Base-by-base conservation (phyloP, 2,329 filamentous ascomycete genomes). In the Alternaria sp. region DNA sequence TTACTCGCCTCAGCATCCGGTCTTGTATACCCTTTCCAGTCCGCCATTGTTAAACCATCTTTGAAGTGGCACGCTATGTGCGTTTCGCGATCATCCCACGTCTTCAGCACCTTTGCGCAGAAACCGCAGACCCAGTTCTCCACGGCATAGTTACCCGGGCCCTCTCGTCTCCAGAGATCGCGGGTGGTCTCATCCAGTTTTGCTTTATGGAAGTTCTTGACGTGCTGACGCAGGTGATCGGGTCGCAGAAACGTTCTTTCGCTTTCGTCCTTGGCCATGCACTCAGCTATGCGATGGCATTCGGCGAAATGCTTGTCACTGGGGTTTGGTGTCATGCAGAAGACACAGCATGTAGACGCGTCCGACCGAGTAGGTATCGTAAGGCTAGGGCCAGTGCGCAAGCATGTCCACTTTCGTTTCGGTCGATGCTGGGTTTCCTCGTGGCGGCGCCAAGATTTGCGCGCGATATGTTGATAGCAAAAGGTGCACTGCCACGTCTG, bases 401-500 rank as follows among this genome's bases (percentile, higher is more conserved):
- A 71, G 55, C 77, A 79, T 5, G 74, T 79, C 76, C 76, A 79
- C 44, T 75, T 71, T 9, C 72, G 58, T 30, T 76, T 76, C 6
- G 74, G 75, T 9, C 73, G 70, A 33, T 79, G 77, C 53, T 79
- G 76, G 8, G 77, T 79, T 46, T 79, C 77, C 53, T 79, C 77
- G 54, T 79, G 77, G 15, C 77, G 75, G 15, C 76, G 72, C 77
- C 77, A 79, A 15, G 77, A 78, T 45, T 79, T 79, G 2, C 75
- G 72, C 15, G 73, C 71, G 3, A 79, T 61, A 2, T 60, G 60
- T 20, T 66, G 65, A 11, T 58, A 64, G 50, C 77, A 79, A 53
- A 79, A 79, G 11, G 77, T 79, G 49, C 77, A 79, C 50, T 78
- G 75, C 76, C 76, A 79, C 46, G 56, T 74, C 43, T 73, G 69